These are phyloP conservation scores for Adansonia digitata DNA, from an alignment of 345 rosid species.

Conservation along the genomic window DNA sequence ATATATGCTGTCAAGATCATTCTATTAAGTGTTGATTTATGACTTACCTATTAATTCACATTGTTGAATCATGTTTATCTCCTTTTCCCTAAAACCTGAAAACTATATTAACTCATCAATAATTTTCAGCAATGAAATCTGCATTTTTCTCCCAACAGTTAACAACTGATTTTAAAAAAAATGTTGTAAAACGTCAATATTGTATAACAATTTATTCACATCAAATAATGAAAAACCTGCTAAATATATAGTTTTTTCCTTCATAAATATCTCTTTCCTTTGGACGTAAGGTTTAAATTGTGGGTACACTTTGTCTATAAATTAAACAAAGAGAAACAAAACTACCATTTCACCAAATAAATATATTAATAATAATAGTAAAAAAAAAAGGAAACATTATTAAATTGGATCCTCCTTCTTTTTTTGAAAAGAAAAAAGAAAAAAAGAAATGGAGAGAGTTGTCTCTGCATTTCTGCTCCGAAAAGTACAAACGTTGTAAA, in stretches of 20 bases:
- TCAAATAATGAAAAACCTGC: neutral
- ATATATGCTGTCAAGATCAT: neutral
- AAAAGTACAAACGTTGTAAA: neutral
- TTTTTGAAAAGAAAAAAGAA: neutral
- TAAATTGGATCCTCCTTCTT: neutral
- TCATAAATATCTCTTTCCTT: neutral
- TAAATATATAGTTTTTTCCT: neutral
- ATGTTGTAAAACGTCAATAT: neutral
- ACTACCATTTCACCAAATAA: neutral
- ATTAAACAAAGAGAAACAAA: neutral
- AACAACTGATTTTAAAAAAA: neutral
- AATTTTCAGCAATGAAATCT: neutral
- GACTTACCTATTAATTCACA: neutral
- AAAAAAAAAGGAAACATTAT: neutral
- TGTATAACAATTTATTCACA: neutral
- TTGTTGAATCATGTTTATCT: neutral
- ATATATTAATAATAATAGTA: neutral
- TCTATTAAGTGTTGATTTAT: neutral
- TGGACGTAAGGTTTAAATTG: neutral
- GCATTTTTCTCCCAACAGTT: neutral
- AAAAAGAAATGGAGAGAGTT: neutral
- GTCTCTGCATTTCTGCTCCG: neutral
- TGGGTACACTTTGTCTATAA: neutral
- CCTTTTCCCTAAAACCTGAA: neutral
- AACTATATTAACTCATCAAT: neutral